A percentile compares a stretch with the other conserved stretches of the same genome.
These are phyloP conservation scores for Phytophthora cactorum DNA, from an alignment of 352 stramenopile genomes.

Conservation along the genomic window DNA sequence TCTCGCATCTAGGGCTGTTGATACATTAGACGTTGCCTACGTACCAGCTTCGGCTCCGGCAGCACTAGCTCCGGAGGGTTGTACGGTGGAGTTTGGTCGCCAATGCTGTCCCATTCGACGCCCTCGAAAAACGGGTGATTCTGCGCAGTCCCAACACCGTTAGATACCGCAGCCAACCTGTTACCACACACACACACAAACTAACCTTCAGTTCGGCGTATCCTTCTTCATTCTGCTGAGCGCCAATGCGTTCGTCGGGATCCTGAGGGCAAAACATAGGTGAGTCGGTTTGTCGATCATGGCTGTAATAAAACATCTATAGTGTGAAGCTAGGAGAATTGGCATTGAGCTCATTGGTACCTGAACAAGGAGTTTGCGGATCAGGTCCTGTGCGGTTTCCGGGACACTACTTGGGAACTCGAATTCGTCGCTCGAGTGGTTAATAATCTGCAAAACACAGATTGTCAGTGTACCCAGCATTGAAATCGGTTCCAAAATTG, in stretches of 20 bases:
- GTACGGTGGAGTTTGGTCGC: slow-evolving; percentile 62
- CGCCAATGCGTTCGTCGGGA: slow-evolving; percentile 71
- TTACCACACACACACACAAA: neutral
- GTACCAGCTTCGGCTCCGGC: slow-evolving; percentile 63
- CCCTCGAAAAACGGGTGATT: slow-evolving; percentile 83
- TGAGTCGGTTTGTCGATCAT: neutral
- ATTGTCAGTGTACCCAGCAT: slow-evolving; percentile 11
- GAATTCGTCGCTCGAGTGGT: slow-evolving; percentile 80
- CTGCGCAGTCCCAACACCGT: slow-evolving; percentile 28
- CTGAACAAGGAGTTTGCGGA: slow-evolving; percentile 78
- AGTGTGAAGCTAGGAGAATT: neutral
- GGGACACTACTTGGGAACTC: slow-evolving; percentile 75
- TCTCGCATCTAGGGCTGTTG: neutral
- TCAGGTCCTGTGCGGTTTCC: slow-evolving; percentile 72
- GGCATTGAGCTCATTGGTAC: slow-evolving; percentile 15
- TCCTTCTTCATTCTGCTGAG: slow-evolving; percentile 67
- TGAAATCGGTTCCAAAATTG: neutral
- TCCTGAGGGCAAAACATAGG: slow-evolving; percentile 28
- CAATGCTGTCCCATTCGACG: slow-evolving; percentile 73
- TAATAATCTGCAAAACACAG: slow-evolving; percentile 63
- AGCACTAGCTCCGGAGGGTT: slow-evolving; percentile 60
- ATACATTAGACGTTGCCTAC: neutral
- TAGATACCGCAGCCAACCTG: slow-evolving; percentile 1
- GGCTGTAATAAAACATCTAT: neutral
- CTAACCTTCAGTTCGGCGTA: slow-evolving; percentile 74